These are phyloP conservation scores for Halophytophthora polymorphica DNA, from an alignment of 352 stramenopile species.

Conservation along the genomic window DNA sequence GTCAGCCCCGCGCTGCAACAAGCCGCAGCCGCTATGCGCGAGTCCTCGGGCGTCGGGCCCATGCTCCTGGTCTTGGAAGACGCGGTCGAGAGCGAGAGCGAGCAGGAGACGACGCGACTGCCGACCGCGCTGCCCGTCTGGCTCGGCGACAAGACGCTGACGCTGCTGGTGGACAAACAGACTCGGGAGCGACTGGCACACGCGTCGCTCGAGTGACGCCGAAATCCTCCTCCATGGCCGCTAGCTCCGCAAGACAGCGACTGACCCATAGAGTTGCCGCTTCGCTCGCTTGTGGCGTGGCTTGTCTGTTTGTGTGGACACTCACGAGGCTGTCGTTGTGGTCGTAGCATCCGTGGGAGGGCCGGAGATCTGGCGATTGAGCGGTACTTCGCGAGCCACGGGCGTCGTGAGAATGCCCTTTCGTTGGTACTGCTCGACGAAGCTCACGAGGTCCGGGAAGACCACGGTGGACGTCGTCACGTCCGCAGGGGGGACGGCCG, in stretches of 20 bases:
- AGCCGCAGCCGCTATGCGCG: slow-evolving; percentile 22
- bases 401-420: slow-evolving; percentile 55
- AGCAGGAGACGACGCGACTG: slow-evolving; percentile 8
- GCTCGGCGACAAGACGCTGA: slow-evolving; percentile 52
- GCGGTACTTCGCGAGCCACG: slow-evolving; percentile 35
- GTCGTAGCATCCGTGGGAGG: too few relatives aligned
- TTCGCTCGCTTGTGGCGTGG: slow-evolving; percentile 5
- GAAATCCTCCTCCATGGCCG: not conserved
- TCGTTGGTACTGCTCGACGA: slow-evolving; percentile 73
- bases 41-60: slow-evolving; percentile 37
- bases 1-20: slow-evolving; percentile 39
- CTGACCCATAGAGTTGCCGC: not conserved
- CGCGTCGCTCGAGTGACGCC: slow-evolving; percentile 9
- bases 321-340: too few relatives aligned
- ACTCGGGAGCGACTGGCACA: slow-evolving; percentile 41
- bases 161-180: slow-evolving; percentile 51
- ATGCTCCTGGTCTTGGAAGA: slow-evolving; percentile 33
- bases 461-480: slow-evolving; percentile 47
- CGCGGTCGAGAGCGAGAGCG: not conserved
- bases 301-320: too few relatives aligned
- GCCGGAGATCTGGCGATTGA: slow-evolving; percentile 64
- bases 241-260: too few relatives aligned
- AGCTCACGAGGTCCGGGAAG: slow-evolving; percentile 72
- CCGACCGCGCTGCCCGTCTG: slow-evolving; percentile 47
- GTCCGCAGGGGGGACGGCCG: slow-evolving; percentile 44